Conservation (phyloP, 2,329 filamentous ascomycete genomes). For the Bretziella fagacearum region DNA sequence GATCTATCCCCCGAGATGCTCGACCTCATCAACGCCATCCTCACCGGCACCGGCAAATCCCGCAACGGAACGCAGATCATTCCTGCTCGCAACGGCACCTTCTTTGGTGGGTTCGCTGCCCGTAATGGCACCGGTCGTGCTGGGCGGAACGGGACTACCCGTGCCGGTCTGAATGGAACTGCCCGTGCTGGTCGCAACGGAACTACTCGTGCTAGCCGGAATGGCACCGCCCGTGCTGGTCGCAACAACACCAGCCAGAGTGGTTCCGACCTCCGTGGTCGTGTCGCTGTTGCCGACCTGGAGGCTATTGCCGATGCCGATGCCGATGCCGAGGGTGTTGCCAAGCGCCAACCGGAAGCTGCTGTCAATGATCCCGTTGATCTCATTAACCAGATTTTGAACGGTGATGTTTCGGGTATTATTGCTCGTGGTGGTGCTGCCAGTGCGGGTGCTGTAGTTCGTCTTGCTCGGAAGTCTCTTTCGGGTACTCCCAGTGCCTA, state of each 20-base stretch:
- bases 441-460: neutral
- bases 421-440: neutral
- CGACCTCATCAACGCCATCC: neutral
- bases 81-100: neutral
- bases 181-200: neutral
- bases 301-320: neutral
- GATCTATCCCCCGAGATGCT: neutral
- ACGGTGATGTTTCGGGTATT: too few species aligned
- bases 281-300: neutral
- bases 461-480: neutral
- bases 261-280: neutral
- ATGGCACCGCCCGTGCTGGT: neutral
- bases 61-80: constrained; percentile 4
- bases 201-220: neutral
- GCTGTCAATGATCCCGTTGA: neutral
- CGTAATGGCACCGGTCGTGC: neutral
- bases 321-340: too few species aligned
- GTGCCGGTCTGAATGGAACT: neutral
- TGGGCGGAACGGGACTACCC: neutral
- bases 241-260: neutral
- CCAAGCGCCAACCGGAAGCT: neutral
- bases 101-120: neutral
- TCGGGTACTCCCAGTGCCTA: too few species aligned
- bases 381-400: neutral
- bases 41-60: neutral